Conservation (phyloP, 495 filamentous ascomycete species). For the Talaromyces adpressus region DNA sequence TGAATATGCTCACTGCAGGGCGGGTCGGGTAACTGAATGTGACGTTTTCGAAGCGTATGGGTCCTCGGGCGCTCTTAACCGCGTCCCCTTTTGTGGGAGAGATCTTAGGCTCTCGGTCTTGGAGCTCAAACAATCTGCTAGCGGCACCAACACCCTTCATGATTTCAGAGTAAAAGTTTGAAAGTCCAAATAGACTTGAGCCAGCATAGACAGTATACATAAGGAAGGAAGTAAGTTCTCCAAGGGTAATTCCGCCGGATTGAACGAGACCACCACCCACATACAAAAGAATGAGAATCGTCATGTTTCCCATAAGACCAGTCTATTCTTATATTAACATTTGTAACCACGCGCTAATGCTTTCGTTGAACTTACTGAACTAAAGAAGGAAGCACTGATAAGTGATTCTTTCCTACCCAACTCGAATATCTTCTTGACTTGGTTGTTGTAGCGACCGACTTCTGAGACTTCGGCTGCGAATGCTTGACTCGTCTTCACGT, state of each 20-base stretch:
- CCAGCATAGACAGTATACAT: conserved; percentile 97
- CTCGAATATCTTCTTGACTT: conserved; percentile 84
- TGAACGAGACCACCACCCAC: conserved; percentile 86
- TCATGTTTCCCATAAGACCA: conserved; percentile 90
- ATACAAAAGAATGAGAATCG: conserved; percentile 84
- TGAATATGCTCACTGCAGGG: conserved; percentile 86
- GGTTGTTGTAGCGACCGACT: conserved; percentile 81
- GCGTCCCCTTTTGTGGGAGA: conserved; percentile 70
- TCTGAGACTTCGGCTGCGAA: conserved; percentile 91
- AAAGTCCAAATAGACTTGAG: conserved; percentile 83
- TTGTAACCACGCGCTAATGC: neutral
- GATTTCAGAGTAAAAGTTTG: conserved; percentile 93
- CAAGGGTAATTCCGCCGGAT: conserved; percentile 75
- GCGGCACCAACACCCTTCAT: conserved; percentile 99
- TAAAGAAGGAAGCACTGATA: conserved; percentile 88
- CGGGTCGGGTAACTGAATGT: conserved; percentile 86
- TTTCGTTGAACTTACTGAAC: conserved; percentile 41
- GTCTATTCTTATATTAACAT: conserved; percentile 37
- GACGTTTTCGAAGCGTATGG: conserved; percentile 79
- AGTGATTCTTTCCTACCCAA: conserved; percentile 80
- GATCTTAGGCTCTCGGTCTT: conserved; percentile 85
- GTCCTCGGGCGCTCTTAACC: conserved; percentile 74
- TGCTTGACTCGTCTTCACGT: conserved; percentile 90
- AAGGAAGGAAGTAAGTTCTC: conserved; percentile 92
- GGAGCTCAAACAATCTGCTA: conserved; percentile 88